phyloP scores from a whole-genome alignment of 441 rosid species.

The Euphorbia corollata region DNA sequence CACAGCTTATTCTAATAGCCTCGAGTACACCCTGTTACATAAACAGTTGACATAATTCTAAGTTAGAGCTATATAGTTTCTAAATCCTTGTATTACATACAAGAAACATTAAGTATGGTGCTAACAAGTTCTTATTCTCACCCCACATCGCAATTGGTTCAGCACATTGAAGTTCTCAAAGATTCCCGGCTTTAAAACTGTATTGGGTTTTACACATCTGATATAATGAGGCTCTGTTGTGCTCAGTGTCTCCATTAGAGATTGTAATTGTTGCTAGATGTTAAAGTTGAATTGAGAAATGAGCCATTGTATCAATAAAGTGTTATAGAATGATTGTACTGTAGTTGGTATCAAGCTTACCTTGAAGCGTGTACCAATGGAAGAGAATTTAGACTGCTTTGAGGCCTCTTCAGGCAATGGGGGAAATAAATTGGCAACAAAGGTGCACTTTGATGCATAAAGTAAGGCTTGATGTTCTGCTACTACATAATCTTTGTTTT shows the following conservation, averaged over 20 bases:
- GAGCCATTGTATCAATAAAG: constrained; percentile 20
- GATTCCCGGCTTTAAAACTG: constrained; percentile 52
- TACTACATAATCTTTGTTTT: constrained; percentile 94
- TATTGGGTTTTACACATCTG: constrained; percentile 70
- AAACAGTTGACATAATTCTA: neutral
- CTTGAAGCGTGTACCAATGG: constrained; percentile 92
- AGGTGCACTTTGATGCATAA: constrained; percentile 69
- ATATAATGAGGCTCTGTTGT: constrained; percentile 91
- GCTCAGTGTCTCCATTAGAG: constrained; percentile 60
- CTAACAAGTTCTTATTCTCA: constrained; percentile 24
- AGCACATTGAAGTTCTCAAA: constrained; percentile 55
- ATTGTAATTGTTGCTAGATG: constrained; percentile 64
- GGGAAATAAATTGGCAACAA: constrained; percentile 75
- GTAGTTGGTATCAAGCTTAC: constrained; percentile 34
- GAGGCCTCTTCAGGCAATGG: constrained; percentile 65
- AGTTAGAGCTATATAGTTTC: neutral
- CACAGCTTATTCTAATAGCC: constrained; percentile 94
- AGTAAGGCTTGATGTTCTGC: constrained; percentile 89
- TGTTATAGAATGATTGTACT: constrained; percentile 19
- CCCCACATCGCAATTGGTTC: constrained; percentile 64
- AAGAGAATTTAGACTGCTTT: constrained; percentile 82
- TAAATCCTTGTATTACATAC: neutral
- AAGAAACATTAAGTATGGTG: constrained; percentile 4
- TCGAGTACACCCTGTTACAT: constrained; percentile 78
- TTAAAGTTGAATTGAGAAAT: constrained; percentile 20